Evolutionary conservation across 768 basidiomycete genomes (phyloP).

Genomic region (Epithele typhae): DNA sequence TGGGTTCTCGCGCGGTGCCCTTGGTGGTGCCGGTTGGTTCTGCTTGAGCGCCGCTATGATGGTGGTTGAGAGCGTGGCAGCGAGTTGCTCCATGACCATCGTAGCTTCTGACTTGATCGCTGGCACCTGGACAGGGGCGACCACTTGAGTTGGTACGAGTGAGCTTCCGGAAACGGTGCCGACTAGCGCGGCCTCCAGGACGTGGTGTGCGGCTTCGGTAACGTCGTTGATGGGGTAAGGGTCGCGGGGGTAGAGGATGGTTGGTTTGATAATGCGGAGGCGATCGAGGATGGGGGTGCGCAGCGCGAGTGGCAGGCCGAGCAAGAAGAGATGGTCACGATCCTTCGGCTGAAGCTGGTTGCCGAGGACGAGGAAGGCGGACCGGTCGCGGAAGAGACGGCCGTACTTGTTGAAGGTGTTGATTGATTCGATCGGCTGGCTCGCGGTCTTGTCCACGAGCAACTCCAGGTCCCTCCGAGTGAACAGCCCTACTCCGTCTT

Average conservation of each 20-base stretch:
- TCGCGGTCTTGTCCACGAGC: constrained; percentile 17
- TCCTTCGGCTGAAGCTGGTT: constrained; percentile 16
- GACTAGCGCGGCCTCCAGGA: constrained; percentile 4
- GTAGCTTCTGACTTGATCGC: neutral
- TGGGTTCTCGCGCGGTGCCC: neutral
- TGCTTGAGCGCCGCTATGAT: neutral
- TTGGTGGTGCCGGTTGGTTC: neutral
- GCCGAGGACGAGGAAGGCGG: constrained; percentile 18
- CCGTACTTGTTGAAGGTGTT: constrained; percentile 15
- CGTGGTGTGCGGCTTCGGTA: constrained; percentile 19
- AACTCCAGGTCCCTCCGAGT: constrained; percentile 19
- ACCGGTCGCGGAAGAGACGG: constrained; percentile 16
- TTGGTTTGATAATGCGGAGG: constrained; percentile 20
- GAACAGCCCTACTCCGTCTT: constrained; percentile 14
- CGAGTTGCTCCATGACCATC: neutral
- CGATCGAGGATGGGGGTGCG: neutral
- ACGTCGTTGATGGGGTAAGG: constrained; percentile 21
- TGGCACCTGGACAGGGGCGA: neutral
- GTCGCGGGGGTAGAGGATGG: constrained; percentile 20
- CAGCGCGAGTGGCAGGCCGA: constrained; percentile 2
- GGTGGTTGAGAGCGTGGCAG: neutral
- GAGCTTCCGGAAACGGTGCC: neutral
- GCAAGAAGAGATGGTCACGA: constrained; percentile 19
- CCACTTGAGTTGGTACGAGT: no score
- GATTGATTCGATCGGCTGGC: neutral